Evolutionary conservation across 1,284 basidiomycete species (phyloP).

Genomic region (Ustilago lituana): DNA sequence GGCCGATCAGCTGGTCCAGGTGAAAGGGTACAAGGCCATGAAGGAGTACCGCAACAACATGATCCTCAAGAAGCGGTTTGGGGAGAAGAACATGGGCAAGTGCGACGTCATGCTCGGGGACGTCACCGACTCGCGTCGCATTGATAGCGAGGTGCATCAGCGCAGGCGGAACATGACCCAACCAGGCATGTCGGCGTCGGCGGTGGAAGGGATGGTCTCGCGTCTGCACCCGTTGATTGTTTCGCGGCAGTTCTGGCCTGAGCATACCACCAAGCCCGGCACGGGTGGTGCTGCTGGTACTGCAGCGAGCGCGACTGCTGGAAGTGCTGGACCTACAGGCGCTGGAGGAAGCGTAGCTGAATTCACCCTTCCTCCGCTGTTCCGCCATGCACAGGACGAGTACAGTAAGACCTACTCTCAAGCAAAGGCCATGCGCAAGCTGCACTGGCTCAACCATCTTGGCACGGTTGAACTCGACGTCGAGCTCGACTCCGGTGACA

Average conservation of each 20-base stretch:
- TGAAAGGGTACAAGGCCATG: constrained; percentile 55
- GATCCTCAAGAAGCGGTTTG: constrained; percentile 64
- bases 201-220: constrained; percentile 38
- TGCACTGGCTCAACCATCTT: constrained; percentile 57
- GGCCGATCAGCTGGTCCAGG: constrained; percentile 60
- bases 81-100: constrained; percentile 57
- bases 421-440: constrained; percentile 42
- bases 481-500: constrained; percentile 47
- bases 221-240: constrained; percentile 58
- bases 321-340: neutral
- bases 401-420: constrained; percentile 33
- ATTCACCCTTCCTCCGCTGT: constrained; percentile 53
- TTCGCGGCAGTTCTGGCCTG: constrained; percentile 65
- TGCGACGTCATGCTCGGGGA: constrained; percentile 67
- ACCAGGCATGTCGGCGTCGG: neutral
- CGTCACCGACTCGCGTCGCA: constrained; percentile 48
- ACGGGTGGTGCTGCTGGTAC: neutral
- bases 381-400: constrained; percentile 45
- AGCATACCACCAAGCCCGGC: constrained; percentile 19
- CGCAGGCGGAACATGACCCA: neutral
- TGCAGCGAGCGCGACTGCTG: neutral
- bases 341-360: constrained; percentile 20
- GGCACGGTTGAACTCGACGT: constrained; percentile 56
- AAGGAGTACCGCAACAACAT: constrained; percentile 63
- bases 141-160: constrained; percentile 50